phyloP scores from a whole-genome alignment of 2,329 filamentous ascomycete genomes.

The Coniosporium tulheliwenetii region DNA sequence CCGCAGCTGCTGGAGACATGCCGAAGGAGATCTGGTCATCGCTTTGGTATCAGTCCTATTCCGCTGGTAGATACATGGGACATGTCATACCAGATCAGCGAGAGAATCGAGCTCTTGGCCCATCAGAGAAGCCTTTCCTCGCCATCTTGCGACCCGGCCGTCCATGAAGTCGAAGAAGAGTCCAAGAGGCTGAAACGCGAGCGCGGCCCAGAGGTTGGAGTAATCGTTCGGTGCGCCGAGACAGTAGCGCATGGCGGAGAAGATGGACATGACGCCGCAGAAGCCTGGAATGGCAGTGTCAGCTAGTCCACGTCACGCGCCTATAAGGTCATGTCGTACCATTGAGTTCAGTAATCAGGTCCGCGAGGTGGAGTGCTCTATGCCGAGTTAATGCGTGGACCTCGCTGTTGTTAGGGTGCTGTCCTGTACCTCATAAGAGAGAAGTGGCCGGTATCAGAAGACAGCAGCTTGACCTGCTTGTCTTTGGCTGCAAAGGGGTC shows the following conservation, averaged over 20 bases:
- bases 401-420: too few species aligned
- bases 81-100: constrained; percentile 63
- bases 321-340: constrained; percentile 22
- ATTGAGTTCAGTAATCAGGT: constrained; percentile 73
- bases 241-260: constrained; percentile 89
- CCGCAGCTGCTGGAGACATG: constrained; percentile 71
- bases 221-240: constrained; percentile 46
- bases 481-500: constrained; percentile 38
- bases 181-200: constrained; percentile 79
- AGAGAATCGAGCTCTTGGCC: constrained; percentile 93
- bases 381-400: constrained; percentile 4
- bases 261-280: constrained; percentile 87
- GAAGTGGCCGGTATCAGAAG: constrained; percentile 58
- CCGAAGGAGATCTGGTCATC: constrained; percentile 74
- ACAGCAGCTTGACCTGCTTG: constrained; percentile 63
- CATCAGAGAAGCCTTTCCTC: constrained; percentile 94
- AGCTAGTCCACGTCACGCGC: constrained; percentile 1
- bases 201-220: constrained; percentile 63
- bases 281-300: constrained; percentile 37
- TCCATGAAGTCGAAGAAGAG: constrained; percentile 98
- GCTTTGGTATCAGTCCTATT: neutral
- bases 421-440: constrained; percentile 28
- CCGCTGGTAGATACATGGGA: neutral
- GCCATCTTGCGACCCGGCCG: constrained; percentile 89
- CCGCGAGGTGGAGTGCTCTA: constrained; percentile 55